Base-by-base conservation (phyloP, 2,329 filamentous ascomycete genomes). In the Alternaria longipes region DNA sequence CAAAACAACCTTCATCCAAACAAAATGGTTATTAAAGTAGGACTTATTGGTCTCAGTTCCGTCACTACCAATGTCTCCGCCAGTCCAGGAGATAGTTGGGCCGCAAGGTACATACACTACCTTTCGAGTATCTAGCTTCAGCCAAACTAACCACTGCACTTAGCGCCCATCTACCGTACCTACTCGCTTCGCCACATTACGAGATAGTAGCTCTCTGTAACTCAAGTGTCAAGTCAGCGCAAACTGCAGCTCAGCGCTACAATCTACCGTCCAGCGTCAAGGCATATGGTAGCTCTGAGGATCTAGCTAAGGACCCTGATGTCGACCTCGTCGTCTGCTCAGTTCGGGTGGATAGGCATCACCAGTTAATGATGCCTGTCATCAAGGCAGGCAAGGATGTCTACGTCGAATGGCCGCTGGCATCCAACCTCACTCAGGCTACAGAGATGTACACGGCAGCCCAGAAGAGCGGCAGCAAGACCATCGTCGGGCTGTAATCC, bases 131-230 rank as follows among this genome's bases (percentile, higher is more conserved):
- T 11, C 3, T 1, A 40, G 8, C n/a, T 9, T 3, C 4, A 20
- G n/a, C 1, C n/a, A 40, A 12, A 8, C 38, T 40, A 40, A 50
- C 14, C 1, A 14, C 5, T 14, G 16, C 1, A 16, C 14, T 7
- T 5, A 36, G 32, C 32, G 32, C 32, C 5, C 32, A 36, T 36
- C 1, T 36, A 14, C 32, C 32, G 1, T 36, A 36, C 14, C 32
- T 36, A 36, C 32, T 36, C 12, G 32, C 32, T 14, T 36, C 32
- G 32, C 32, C 32, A 16, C 14, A 36, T 5, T 36, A 36, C 22
- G 47, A 44, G 28, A 62, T 44, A 67, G 67, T 56, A 74, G 71
- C 40, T 80, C 83, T 64, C 67, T 83, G 45, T 26, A 47, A 47
- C n/a, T 47, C 45, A 7, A 47, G 45, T 7, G n/a, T 47, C 11